These are phyloP conservation scores for Pseudogymnoascus sp. DNA, from an alignment of 2,329 filamentous ascomycete species.

Conservation along the genomic window DNA sequence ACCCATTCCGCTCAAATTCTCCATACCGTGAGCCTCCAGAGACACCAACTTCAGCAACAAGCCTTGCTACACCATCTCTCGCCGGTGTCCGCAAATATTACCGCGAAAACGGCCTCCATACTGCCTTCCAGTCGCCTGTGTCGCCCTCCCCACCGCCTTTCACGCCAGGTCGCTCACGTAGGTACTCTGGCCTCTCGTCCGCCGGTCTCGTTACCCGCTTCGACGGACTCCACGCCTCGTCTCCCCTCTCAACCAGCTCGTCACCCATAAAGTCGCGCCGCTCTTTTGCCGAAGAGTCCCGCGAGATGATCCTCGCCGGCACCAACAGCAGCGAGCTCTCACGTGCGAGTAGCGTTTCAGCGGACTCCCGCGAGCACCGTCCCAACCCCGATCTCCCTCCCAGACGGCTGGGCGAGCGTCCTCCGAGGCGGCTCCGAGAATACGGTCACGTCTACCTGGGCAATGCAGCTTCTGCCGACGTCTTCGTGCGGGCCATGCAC, in stretches of 20 bases:
- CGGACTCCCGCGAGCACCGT: neutral
- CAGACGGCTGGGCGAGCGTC: conserved; percentile 19
- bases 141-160: neutral
- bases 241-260: neutral
- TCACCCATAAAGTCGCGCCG: neutral
- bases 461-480: conserved; percentile 38
- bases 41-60: conserved; percentile 3
- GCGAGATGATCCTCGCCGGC: conserved; percentile 11
- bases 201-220: neutral
- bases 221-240: neutral
- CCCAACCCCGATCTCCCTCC: conserved; percentile 13
- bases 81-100: conserved; percentile 4
- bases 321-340: neutral
- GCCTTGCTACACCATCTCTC: conserved; percentile 5
- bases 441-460: conserved; percentile 39
- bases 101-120: conserved; percentile 9
- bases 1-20: neutral
- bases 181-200: neutral
- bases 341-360: neutral
- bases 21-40: neutral
- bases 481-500: conserved; percentile 39
- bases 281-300: conserved; percentile 8
- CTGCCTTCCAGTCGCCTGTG: neutral
- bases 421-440: conserved; percentile 33
- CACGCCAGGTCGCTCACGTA: neutral